Base-by-base conservation (phyloP, 23 red algal genomes). In the Gracilaria gracilis region DNA sequence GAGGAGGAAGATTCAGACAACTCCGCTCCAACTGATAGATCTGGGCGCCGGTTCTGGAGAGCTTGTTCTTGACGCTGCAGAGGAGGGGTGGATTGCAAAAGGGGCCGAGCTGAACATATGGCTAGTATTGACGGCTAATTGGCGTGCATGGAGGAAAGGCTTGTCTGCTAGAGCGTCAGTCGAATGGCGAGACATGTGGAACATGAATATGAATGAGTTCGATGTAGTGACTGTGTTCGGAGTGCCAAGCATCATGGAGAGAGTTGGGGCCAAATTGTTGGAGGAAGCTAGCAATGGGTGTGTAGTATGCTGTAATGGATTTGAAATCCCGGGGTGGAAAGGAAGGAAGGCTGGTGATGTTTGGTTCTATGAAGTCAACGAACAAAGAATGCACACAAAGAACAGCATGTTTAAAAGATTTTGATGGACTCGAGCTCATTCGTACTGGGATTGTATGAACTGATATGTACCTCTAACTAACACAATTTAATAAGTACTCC, bases 1-100 rank as follows among this genome's bases (percentile, higher is more conserved):
- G 15, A 75, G 69, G 69, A 75, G 17, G 46, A 42, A 46, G 69
- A 23, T 32, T 23, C 69, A 37, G 36, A 37, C 44, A 23, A 20
- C 9, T 75, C 11, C 36, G 3, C 72, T 32, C 6, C 86, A 73
- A 0, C 39, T 89, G 48, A 89, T 73, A 37, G 86, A 89, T 48
- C 54, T 89, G 12, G 86, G 86, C 17, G 50, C 86, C 15, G 86
- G 86, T 32, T 89, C 86, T 20, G 86, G 86, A n/a, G 86, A 89
- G 32, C 50, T 89, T 44, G 67, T 89, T 46, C 55, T 80, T 58
- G 86, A 89, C 35, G 86, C 86, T 16, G 72, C 86, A 37, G 31
- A 69, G 75, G 34, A 53, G 50, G 71, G 86, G 12, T 89, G 25
- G 19, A 21, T 65, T 31, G 71, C 86, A 35, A 47, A 59, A 28